Conservation (phyloP, 2,329 filamentous ascomycete species). For the Trichoderma oligosporum region DNA sequence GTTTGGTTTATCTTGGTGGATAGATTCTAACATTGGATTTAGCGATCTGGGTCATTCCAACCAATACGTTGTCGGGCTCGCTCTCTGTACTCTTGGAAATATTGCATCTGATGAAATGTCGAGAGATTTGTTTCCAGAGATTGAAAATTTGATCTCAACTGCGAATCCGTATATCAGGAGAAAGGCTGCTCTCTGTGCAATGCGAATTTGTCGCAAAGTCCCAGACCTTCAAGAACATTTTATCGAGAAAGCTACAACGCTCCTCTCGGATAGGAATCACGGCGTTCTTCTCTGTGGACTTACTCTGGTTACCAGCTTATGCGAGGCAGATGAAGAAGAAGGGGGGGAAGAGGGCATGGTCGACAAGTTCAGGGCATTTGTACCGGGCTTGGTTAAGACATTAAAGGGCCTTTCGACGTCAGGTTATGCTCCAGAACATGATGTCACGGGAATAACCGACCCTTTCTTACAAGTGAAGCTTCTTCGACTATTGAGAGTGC, state of each 20-base stretch:
- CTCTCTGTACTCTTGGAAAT: slow-evolving; percentile 92
- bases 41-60: slow-evolving; percentile 97
- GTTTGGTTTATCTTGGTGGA: neutral
- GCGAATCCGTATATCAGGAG: slow-evolving; percentile 97
- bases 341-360: slow-evolving; percentile 85
- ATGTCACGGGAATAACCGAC: slow-evolving; percentile 96
- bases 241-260: slow-evolving; percentile 82
- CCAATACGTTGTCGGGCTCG: slow-evolving; percentile 96
- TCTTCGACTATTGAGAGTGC: slow-evolving; percentile 75
- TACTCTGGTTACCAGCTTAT: slow-evolving; percentile 86
- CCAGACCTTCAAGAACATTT: slow-evolving; percentile 97
- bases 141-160: slow-evolving; percentile 86
- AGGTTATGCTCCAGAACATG: slow-evolving; percentile 94
- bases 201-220: slow-evolving; percentile 97
- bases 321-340: slow-evolving; percentile 90
- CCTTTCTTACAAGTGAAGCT: slow-evolving; percentile 98
- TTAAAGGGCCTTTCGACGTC: slow-evolving; percentile 90
- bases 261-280: slow-evolving; percentile 91
- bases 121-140: slow-evolving; percentile 90
- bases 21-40: neutral
- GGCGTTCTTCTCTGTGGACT: slow-evolving; percentile 90
- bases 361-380: slow-evolving; percentile 83
- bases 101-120: slow-evolving; percentile 99
- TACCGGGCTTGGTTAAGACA: slow-evolving; percentile 81
- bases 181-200: slow-evolving; percentile 96